Evolutionary conservation across 805 yeast genomes (phyloP), one percentile per base, ranked within the genome.

Genomic region (Dipodascopsis uninucleata): DNA sequence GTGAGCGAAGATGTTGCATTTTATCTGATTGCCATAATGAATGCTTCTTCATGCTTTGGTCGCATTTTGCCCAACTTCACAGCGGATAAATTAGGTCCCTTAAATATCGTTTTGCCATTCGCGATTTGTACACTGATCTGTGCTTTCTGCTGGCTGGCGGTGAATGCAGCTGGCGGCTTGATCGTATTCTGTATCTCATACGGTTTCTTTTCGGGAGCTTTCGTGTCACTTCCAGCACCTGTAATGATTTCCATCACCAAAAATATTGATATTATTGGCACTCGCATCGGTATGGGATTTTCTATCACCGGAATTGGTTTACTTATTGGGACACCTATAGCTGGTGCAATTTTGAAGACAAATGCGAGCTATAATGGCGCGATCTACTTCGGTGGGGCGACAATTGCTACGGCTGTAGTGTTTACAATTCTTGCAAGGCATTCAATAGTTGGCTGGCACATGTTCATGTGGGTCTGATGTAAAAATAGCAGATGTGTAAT

Each of bases 261-360:
- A 0, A 55, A 61, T 39, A 28, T 59, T 29, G 40, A 52, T 7
- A 22, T 55, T 17, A 48, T 61, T 16, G 66, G 67, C 3, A 56
- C 58, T 2, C 51, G 66, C 7, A 83, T 85, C 87, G 85, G 85
- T 2, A 45, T 78, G 39, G 74, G 85, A 0, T 69, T 85, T 31
- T 67, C 74, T 5, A 56, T 71, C 6, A 78, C 82, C 32, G 72
- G 89, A 0, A 70, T 75, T 55, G 78, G 74, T 1, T 36, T 55
- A 23, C 53, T 63, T 12, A 41, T 59, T 2, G 67, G 65, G 1
- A 57, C 64, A 2, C 64, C 67, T 3, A 33, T 61, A 10, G 64
- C 62, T 1, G 67, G 67, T 7, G 60, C 60, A 4, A 22, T 56
- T 20, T 34, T 55, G 16, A 2, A 63, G 76, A 25, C 51, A 9